These are phyloP conservation scores for Apiotrichum gamsii DNA, from an alignment of 1,284 basidiomycete genomes.

Conservation along the genomic window DNA sequence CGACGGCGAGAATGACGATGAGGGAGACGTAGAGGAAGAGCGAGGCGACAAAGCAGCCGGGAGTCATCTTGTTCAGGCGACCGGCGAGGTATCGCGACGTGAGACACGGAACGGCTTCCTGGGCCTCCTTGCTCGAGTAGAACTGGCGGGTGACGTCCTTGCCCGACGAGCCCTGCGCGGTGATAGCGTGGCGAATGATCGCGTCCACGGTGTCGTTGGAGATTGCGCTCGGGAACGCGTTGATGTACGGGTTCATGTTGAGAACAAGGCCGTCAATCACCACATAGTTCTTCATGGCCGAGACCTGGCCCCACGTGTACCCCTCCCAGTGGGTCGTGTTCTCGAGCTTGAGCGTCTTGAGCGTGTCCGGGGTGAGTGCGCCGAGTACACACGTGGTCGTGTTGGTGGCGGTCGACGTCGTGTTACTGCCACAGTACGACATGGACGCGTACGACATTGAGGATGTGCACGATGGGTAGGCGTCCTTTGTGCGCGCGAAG, in stretches of 20 bases:
- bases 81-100: constrained; percentile 81
- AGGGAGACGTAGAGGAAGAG: constrained; percentile 88
- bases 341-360: constrained; percentile 56
- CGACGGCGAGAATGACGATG: constrained; percentile 82
- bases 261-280: constrained; percentile 91
- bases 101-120: constrained; percentile 68
- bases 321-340: constrained; percentile 66
- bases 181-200: constrained; percentile 70
- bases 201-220: constrained; percentile 70
- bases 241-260: constrained; percentile 84
- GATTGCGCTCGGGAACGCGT: constrained; percentile 63
- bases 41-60: constrained; percentile 87
- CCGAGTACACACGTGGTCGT: constrained; percentile 3
- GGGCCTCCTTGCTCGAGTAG: constrained; percentile 62
- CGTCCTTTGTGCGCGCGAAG: constrained; percentile 63
- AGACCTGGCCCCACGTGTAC: constrained; percentile 82
- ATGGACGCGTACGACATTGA: constrained; percentile 61
- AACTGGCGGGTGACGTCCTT: constrained; percentile 87
- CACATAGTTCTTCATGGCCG: constrained; percentile 61
- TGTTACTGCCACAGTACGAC: constrained; percentile 56
- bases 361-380: constrained; percentile 45
- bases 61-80: constrained; percentile 91
- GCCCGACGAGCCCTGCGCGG: constrained; percentile 55
- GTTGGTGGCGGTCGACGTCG: background rate
- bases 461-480: constrained; percentile 61